Conservation (phyloP, 805 yeast genomes). For the Crinitomyces ghanaensis region DNA sequence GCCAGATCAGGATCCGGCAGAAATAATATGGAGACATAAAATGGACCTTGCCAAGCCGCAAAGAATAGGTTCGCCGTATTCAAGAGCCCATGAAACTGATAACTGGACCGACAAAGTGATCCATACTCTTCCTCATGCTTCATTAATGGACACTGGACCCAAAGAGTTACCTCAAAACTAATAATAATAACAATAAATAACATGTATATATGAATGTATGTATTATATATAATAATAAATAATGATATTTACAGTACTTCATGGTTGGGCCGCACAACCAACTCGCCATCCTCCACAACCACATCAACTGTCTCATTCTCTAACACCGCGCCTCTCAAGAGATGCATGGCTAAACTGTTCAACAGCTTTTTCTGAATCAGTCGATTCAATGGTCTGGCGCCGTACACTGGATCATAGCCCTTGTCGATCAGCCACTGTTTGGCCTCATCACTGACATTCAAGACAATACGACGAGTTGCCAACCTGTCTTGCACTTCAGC, state of each 20-base stretch:
- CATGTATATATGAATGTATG: background rate
- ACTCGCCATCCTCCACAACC: slow-evolving; percentile 33
- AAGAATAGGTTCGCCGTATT: slow-evolving; percentile 15
- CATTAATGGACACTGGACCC: slow-evolving; percentile 19
- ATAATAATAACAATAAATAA: slow-evolving; percentile 5
- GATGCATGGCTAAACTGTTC: slow-evolving; percentile 73
- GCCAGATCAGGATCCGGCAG: slow-evolving; percentile 86
- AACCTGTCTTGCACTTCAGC: slow-evolving; percentile 72
- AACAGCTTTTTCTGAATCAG: slow-evolving; percentile 72
- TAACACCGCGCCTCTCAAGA: slow-evolving; percentile 70
- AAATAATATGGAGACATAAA: slow-evolving; percentile 26
- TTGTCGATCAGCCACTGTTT: slow-evolving; percentile 68
- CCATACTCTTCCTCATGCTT: slow-evolving; percentile 23
- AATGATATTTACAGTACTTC: slow-evolving; percentile 5
- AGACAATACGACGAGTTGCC: slow-evolving; percentile 59
- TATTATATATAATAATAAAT: background rate
- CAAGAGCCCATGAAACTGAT: slow-evolving; percentile 8
- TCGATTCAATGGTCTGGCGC: slow-evolving; percentile 94
- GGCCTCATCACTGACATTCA: slow-evolving; percentile 48
- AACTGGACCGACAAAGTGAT: slow-evolving; percentile 21
- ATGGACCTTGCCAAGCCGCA: slow-evolving; percentile 17
- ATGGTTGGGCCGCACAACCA: slow-evolving; percentile 39
- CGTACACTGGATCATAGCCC: slow-evolving; percentile 87
- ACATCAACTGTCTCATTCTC: slow-evolving; percentile 45
- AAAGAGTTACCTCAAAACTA: slow-evolving; percentile 5